Percentiles rank a stretch among this genome's conserved stretches.
Conservation (phyloP, 2,329 filamentous ascomycete genomes). For the Arthrobotrys megalospora region DNA sequence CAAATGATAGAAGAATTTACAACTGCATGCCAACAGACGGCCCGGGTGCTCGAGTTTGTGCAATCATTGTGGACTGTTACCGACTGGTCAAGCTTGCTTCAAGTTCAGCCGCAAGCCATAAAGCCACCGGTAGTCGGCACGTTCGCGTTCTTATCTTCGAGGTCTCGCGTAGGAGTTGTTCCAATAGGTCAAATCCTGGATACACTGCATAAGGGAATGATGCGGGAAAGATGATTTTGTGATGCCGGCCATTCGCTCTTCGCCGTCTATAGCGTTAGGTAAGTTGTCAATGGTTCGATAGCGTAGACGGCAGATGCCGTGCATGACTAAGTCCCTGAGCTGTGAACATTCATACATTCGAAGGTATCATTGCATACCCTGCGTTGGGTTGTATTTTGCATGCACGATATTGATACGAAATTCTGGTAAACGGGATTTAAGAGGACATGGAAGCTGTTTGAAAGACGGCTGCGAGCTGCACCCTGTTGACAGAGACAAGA, state of each 20-base stretch:
- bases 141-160: neutral
- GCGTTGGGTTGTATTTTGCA: constrained; percentile 16
- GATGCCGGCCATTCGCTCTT: constrained; percentile 2
- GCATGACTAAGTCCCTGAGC: neutral
- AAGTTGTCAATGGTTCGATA: constrained; percentile 1
- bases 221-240: constrained; percentile 11
- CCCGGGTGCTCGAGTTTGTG: constrained; percentile 5
- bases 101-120: constrained; percentile 48
- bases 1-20: neutral
- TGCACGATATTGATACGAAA: neutral
- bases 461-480: neutral
- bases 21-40: constrained; percentile 1
- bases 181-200: constrained; percentile 24
- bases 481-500: too few species aligned
- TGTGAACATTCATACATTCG: too few species aligned
- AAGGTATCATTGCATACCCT: neutral
- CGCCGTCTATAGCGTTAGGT: neutral
- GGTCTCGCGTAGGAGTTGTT: constrained; percentile 28
- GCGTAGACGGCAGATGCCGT: neutral
- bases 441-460: too few species aligned
- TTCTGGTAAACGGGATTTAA: too few species aligned
- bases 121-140: constrained; percentile 25
- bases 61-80: neutral
- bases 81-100: neutral
- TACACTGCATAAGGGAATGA: constrained; percentile 13